Base-by-base conservation (phyloP, 2,329 filamentous ascomycete genomes). In the Fusarium sp. region DNA sequence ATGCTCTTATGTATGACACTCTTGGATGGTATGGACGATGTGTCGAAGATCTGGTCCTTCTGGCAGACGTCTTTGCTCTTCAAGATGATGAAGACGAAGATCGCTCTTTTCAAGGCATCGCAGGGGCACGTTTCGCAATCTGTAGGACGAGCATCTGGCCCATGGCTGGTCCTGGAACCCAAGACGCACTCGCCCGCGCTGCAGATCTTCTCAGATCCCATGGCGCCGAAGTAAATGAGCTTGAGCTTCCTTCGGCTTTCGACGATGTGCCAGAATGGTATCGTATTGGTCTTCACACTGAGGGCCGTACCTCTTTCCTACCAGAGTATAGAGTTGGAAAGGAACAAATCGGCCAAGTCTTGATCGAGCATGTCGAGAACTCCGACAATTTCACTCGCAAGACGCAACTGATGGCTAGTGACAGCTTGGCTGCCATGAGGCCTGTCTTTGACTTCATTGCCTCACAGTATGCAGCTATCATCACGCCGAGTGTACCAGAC, bases 1-100 rank as follows among this genome's bases (percentile, higher is more conserved):
- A 88, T 75, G 87, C 88, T 4, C 79, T 89, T 7, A 88, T 85
- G 7, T 82, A 90, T 11, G 91, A 93, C 74, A 93, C 91, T 0
- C 76, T 91, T 3, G 91, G 91, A 4, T 81, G 91, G 29, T 92
- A 87, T 70, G 85, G 87, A 0, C 86, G 90, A 5, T 85, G 83
- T 25, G 82, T 90, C 0, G 86, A 86, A 10, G 91, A 93, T 70
- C 78, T 93, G 1, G 80, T 88, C 42, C 79, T 92, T 0, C 78
- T 93, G 0, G 83, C 87, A 2, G 84, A 87, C 14, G 80, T 87
- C 0, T 90, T 92, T 66, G 81, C 81, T 6, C 76, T 93, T 2
- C 75, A 81, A 6, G 90, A 91, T 58, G 74, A 76, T 8, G 35
- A 73, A 25, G 67, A 70, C n/a, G 87, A 91, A 16, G 35, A 49